These are phyloP conservation scores for Trichoderma atroviride DNA, from an alignment of 2,329 filamentous ascomycete species.

Conservation along the genomic window DNA sequence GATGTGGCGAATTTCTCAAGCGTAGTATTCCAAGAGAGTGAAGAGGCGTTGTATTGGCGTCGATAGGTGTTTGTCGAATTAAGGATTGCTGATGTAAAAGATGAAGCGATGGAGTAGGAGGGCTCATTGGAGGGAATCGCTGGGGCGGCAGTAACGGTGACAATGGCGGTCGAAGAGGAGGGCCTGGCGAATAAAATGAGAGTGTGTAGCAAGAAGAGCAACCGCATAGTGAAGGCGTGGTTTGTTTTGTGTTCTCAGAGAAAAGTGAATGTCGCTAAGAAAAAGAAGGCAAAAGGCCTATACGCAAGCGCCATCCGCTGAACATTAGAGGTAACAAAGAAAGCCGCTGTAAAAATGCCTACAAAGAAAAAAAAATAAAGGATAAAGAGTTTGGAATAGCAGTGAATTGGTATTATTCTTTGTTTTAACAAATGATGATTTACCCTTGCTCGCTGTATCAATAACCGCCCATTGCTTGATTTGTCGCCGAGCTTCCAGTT, in stretches of 20 bases:
- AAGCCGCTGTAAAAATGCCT: background rate
- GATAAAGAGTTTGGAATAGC: background rate
- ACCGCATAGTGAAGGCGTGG: background rate
- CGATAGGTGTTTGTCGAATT: conserved; percentile 70
- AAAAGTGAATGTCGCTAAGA: background rate
- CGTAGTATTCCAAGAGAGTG: conserved; percentile 66
- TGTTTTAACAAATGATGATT: background rate
- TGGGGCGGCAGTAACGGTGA: conserved; percentile 41
- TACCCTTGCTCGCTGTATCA: background rate
- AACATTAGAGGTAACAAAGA: background rate
- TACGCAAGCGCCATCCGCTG: background rate
- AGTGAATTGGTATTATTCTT: background rate
- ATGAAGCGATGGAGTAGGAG: conserved; percentile 34
- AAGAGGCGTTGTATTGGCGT: conserved; percentile 59
- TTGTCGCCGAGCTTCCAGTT: background rate
- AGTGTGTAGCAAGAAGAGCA: background rate
- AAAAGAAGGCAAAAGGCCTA: background rate
- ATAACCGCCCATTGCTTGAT: background rate
- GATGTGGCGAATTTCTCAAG: conserved; percentile 57
- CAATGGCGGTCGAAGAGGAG: conserved; percentile 19
- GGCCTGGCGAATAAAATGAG: background rate
- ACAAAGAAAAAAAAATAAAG: background rate
- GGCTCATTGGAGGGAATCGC: conserved; percentile 43
- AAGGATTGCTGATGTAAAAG: conserved; percentile 60
- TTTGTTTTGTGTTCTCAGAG: background rate